Conservation (phyloP, 1,139 yeast species). For the Nakaseomyces kungkrabaensis region DNA sequence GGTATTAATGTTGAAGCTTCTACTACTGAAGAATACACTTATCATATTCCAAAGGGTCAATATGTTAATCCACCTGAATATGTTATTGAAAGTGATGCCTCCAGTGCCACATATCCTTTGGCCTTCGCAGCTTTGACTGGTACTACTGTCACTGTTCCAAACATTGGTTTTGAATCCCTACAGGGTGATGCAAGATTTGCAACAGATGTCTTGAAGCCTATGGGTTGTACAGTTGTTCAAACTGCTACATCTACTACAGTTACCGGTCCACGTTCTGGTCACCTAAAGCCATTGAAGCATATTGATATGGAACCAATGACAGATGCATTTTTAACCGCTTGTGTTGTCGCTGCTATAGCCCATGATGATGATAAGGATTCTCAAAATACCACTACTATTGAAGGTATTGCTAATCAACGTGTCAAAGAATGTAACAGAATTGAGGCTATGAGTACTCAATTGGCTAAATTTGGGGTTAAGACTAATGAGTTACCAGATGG, state of each 20-base stretch:
- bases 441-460: constrained; percentile 83
- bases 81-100: constrained; percentile 94
- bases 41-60: constrained; percentile 77
- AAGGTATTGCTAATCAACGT: constrained; percentile 96
- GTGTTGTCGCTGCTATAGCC: constrained; percentile 93
- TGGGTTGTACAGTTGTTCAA: constrained; percentile 90
- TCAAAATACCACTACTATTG: constrained; percentile 57
- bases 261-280: constrained; percentile 70
- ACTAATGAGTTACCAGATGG: constrained; percentile 89
- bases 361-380: constrained; percentile 21
- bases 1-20: constrained; percentile 75
- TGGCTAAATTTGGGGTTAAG: constrained; percentile 80
- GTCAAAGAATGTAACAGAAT: constrained; percentile 96
- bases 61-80: constrained; percentile 77
- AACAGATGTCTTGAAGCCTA: constrained; percentile 79
- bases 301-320: constrained; percentile 99
- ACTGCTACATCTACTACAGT: constrained; percentile 82
- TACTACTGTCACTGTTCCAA: constrained; percentile 84
- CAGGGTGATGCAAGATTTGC: constrained; percentile 99
- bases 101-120: constrained; percentile 94
- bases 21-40: constrained; percentile 64
- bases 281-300: constrained; percentile 55
- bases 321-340: constrained; percentile 93
- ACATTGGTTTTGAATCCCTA: constrained; percentile 80
- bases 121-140: constrained; percentile 99